Base-by-base conservation (phyloP, 768 basidiomycete species). In the Lactarius psammicola region DNA sequence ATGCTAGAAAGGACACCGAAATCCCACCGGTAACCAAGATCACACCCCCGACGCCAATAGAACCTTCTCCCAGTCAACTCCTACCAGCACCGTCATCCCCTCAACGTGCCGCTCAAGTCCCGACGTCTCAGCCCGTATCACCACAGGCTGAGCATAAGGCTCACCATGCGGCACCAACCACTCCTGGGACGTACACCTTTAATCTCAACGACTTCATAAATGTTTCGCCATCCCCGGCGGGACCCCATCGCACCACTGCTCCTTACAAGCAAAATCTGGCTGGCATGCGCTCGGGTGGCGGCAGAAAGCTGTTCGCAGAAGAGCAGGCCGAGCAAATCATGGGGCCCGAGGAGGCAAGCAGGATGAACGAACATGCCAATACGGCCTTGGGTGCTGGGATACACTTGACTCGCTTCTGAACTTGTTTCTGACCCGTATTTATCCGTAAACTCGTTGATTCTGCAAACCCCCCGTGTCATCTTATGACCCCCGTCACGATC, bases 151-250 rank as follows among this genome's bases (percentile, higher is more conserved):
- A 67, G 26, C 60, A 44, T 34, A 68, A 68, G 44, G 38, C n/a
- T 17, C 67, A 68, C 31, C 55, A 63, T 20, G 28, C 56, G 10
- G 42, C 67, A 10, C 69, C 69, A 10, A 59, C 69, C 31, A 71
- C 70, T 17, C 70, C 70, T 17, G 70, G 70, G 20, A 68, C 63
- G 2, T 69, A 67, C 54, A 64, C 70, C 17, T 71, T 71, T 44
- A 71, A 71, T 54, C 60, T 71, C 38, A 67, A 71, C 26, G 70
- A 71, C 42, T 71, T 71, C 40, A 70, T 71, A 54, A 71, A 71
- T 33, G 69, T 71, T 28, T 71, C 70, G 17, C 70, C 70, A 46
- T 71, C 70, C 2, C 70, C 70, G 2, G 69, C 69, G 15, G 67
- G 60, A 11, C 63, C 67, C 15, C 62, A 68, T 44, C 63, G 69